Conservation (phyloP, 176 grass and related monocot species). For the Bothriochloa decipiens region DNA sequence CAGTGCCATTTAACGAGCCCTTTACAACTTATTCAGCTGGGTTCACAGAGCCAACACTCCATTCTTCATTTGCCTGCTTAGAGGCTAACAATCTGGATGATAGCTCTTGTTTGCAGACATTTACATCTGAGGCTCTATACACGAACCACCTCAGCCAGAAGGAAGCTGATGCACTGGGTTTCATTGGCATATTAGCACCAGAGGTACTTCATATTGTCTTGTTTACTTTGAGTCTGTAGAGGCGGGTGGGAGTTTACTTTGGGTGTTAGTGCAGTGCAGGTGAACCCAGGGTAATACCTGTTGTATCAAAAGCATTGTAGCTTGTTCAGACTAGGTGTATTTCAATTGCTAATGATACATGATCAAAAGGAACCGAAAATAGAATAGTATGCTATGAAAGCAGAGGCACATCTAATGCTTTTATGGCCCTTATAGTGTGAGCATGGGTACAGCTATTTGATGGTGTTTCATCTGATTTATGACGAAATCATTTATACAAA, state of each 20-base stretch:
- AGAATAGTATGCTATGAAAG: constrained; percentile 27
- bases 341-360: not conserved
- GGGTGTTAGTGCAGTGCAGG: not conserved
- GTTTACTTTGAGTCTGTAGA: constrained; percentile 12
- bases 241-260: constrained; percentile 7
- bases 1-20: constrained; percentile 56
- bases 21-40: constrained; percentile 37
- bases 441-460: constrained; percentile 19
- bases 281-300: constrained; percentile 11
- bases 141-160: constrained; percentile 47
- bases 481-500: constrained; percentile 33
- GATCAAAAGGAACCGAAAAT: constrained; percentile 14
- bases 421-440: not conserved
- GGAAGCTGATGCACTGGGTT: constrained; percentile 49
- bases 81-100: constrained; percentile 43
- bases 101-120: constrained; percentile 48
- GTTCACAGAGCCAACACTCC: constrained; percentile 46
- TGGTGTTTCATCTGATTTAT: not conserved
- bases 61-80: constrained; percentile 53
- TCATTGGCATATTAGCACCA: constrained; percentile 48
- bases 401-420: constrained; percentile 20
- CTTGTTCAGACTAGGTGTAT: constrained; percentile 5
- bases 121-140: constrained; percentile 58
- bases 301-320: not conserved
- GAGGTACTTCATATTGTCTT: constrained; percentile 53